These are phyloP conservation scores for Botryosphaeria dothidea DNA, from an alignment of 2,329 filamentous ascomycete species.

Conservation along the genomic window DNA sequence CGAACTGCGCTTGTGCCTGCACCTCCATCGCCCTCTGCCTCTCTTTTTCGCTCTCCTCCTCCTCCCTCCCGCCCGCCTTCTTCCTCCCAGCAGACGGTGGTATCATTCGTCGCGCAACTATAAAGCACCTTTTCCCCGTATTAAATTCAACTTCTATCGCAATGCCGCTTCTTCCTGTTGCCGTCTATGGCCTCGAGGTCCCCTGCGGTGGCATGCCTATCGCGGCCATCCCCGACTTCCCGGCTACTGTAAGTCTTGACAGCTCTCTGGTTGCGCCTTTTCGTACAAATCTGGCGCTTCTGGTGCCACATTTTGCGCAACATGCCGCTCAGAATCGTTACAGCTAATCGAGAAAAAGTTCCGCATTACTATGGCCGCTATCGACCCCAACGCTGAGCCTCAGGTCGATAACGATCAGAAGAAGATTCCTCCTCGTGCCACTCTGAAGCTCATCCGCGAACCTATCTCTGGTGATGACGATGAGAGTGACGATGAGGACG, in stretches of 20 bases:
- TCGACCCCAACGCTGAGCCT: conserved; percentile 78
- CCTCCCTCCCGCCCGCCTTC: background rate
- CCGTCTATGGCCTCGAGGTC: conserved; percentile 90
- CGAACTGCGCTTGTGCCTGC: conserved; percentile 8
- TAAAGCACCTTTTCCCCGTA: conserved; percentile 16
- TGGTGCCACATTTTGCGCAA: conserved; percentile 16
- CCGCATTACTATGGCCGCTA: conserved; percentile 96
- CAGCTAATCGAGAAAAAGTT: conserved; percentile 60
- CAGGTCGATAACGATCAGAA: conserved; percentile 46
- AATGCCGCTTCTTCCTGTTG: conserved; percentile 59
- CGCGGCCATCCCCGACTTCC: conserved; percentile 74
- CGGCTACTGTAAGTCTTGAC: conserved; percentile 70
- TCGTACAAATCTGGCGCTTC: background rate
- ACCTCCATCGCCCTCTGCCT: conserved; percentile 1
- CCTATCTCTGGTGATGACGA: conserved; percentile 60
- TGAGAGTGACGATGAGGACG: conserved; percentile 60
- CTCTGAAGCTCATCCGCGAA: conserved; percentile 85
- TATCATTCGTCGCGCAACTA: background rate
- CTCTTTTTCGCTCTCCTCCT: conserved; percentile 13
- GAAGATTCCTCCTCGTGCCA: conserved; percentile 64
- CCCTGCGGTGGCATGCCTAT: conserved; percentile 81
- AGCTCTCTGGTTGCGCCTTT: background rate
- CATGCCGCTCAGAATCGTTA: background rate
- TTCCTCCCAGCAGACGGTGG: background rate
- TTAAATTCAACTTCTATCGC: background rate